These are phyloP conservation scores for Hawksworthiomyces lignivorus DNA, from an alignment of 2,329 filamentous ascomycete genomes.

Conservation along the genomic window DNA sequence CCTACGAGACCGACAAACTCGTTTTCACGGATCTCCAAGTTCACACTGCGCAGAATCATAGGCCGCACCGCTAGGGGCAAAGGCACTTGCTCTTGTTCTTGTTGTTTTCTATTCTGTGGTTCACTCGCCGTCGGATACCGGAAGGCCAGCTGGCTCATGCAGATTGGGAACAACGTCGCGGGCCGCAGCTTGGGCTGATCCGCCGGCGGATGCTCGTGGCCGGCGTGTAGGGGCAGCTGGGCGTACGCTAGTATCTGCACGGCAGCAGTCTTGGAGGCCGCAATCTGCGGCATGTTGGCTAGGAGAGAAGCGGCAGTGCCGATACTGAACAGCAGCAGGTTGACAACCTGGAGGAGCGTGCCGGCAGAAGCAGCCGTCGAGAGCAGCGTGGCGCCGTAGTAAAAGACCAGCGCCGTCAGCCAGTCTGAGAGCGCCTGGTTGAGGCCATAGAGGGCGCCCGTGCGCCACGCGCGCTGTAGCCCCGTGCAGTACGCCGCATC, in stretches of 20 bases:
- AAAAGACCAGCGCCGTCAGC: constrained; percentile 73
- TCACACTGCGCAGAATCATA: constrained; percentile 61
- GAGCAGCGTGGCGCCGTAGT: constrained; percentile 65
- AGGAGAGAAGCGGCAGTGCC: constrained; percentile 64
- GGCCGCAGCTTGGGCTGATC: constrained; percentile 28
- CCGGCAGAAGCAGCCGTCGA: constrained; percentile 41
- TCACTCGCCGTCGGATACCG: constrained; percentile 63
- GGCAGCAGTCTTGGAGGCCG: constrained; percentile 64
- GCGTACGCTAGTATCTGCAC: constrained; percentile 64
- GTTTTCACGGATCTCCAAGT: constrained; percentile 54
- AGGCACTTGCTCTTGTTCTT: no score
- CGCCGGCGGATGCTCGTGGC: constrained; percentile 47
- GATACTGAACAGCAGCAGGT: constrained; percentile 77
- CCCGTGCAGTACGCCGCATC: constrained; percentile 51
- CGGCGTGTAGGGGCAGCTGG: constrained; percentile 44
- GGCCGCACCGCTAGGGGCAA: constrained; percentile 39
- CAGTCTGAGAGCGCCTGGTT: constrained; percentile 66
- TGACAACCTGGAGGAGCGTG: constrained; percentile 65
- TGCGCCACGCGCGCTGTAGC: constrained; percentile 55
- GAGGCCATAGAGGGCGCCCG: constrained; percentile 68
- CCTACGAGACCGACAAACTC: constrained; percentile 74
- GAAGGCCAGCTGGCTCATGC: constrained; percentile 58
- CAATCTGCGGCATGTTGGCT: constrained; percentile 72
- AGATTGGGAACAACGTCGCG: constrained; percentile 34
- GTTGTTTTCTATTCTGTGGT: no score